Evolutionary conservation across 768 basidiomycete genomes (phyloP).

Genomic region (Suillus spraguei): DNA sequence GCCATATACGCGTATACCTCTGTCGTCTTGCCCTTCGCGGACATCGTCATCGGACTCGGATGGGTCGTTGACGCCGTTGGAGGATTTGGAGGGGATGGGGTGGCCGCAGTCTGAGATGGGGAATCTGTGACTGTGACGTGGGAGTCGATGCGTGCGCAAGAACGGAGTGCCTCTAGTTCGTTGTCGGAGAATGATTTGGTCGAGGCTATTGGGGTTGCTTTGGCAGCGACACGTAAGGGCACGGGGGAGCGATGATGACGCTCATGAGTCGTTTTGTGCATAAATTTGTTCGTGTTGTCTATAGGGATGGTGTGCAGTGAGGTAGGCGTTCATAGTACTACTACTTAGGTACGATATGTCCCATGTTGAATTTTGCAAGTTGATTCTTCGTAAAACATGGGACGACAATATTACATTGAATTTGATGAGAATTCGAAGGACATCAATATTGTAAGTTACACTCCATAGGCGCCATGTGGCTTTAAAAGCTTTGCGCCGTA

Average conservation of each 20-base stretch:
- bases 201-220: slow-evolving; percentile 25
- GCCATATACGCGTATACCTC: slow-evolving; percentile 25
- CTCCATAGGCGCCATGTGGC: too few relatives aligned
- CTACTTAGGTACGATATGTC: not conserved
- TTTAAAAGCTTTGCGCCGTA: too few relatives aligned
- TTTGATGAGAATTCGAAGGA: too few relatives aligned
- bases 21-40: slow-evolving; percentile 11
- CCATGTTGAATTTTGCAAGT: not conserved
- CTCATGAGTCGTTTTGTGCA: not conserved
- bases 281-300: not conserved
- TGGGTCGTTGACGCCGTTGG: slow-evolving; percentile 15
- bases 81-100: slow-evolving; percentile 13
- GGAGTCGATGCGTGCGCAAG: slow-evolving; percentile 18
- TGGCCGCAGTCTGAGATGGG: slow-evolving; percentile 38
- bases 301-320: not conserved
- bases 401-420: too few relatives aligned
- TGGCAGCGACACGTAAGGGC: slow-evolving; percentile 18
- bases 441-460: too few relatives aligned
- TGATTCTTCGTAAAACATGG: not conserved
- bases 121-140: slow-evolving; percentile 27
- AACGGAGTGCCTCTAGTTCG: slow-evolving; percentile 3
- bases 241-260: not conserved
- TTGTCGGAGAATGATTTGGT: slow-evolving; percentile 26
- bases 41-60: slow-evolving; percentile 18
- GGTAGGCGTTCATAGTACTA: not conserved